Evolutionary conservation across 805 yeast genomes (phyloP).

Genomic region (Saccharomycopsis schoenii): DNA sequence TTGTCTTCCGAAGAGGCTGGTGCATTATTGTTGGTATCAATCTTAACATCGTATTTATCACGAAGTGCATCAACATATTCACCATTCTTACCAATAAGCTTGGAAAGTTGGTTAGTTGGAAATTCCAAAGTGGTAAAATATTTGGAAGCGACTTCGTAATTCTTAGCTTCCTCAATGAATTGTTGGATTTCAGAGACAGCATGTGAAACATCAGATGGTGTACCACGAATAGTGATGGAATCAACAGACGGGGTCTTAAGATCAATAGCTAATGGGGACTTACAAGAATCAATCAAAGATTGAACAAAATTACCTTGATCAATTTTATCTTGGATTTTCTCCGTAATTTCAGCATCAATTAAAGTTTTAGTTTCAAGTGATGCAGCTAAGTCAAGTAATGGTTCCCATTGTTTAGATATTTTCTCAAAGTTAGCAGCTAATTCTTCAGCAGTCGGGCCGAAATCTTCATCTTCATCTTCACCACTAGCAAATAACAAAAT

Average conservation of each 20-base stretch:
- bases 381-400: slow-evolving; percentile 48
- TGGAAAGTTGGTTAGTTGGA: slow-evolving; percentile 59
- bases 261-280: slow-evolving; percentile 34
- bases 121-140: slow-evolving; percentile 42
- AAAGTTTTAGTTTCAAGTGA: slow-evolving; percentile 43
- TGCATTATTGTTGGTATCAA: slow-evolving; percentile 58
- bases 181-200: slow-evolving; percentile 43
- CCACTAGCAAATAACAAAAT: slow-evolving; percentile 46
- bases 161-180: slow-evolving; percentile 46
- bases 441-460: slow-evolving; percentile 60
- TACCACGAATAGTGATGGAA: slow-evolving; percentile 61
- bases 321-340: neutral
- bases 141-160: slow-evolving; percentile 36
- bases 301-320: slow-evolving; percentile 10
- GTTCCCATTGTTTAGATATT: slow-evolving; percentile 45
- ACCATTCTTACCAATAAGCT: slow-evolving; percentile 88
- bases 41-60: slow-evolving; percentile 63
- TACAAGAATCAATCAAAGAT: slow-evolving; percentile 27
- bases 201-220: slow-evolving; percentile 47
- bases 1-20: slow-evolving; percentile 26
- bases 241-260: slow-evolving; percentile 41
- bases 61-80: slow-evolving; percentile 55
- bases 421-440: slow-evolving; percentile 41
- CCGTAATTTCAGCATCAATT: slow-evolving; percentile 13
- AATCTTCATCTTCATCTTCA: slow-evolving; percentile 48